phyloP scores from a whole-genome alignment of 805 yeast genomes.

The Wickerhamiella musiphila region DNA sequence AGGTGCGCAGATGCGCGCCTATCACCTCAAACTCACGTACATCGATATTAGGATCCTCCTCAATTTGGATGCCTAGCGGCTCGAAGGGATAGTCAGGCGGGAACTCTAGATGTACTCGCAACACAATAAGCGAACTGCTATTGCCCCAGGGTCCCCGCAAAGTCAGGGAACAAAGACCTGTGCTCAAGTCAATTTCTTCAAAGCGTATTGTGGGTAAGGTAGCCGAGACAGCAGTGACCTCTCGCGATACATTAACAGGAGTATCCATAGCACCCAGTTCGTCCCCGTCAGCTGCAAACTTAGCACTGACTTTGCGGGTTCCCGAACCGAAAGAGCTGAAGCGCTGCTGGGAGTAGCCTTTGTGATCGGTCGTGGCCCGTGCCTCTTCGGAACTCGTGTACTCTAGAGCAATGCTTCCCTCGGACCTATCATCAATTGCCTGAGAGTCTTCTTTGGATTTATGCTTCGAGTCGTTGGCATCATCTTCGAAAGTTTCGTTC shows the following conservation, averaged over 20 bases:
- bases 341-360: too few species aligned
- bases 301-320: background rate
- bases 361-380: constrained; percentile 19
- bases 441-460: too few species aligned
- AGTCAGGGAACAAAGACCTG: constrained; percentile 65
- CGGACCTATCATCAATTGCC: too few species aligned
- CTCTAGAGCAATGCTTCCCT: too few species aligned
- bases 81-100: constrained; percentile 57
- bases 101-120: constrained; percentile 52
- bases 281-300: constrained; percentile 18
- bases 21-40: constrained; percentile 34
- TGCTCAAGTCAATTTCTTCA: constrained; percentile 74
- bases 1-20: constrained; percentile 32
- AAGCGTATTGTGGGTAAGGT: constrained; percentile 75
- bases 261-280: constrained; percentile 6
- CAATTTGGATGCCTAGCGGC: constrained; percentile 46
- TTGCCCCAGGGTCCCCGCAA: constrained; percentile 61
- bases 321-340: constrained; percentile 10
- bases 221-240: constrained; percentile 72
- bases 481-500: constrained; percentile 38
- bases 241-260: constrained; percentile 71
- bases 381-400: too few species aligned
- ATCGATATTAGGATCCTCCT: constrained; percentile 58
- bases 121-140: constrained; percentile 36
- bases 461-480: too few species aligned